Base-by-base conservation (phyloP, 108 stramenopile genomes). In the Chaetoceros tenuissimus region DNA sequence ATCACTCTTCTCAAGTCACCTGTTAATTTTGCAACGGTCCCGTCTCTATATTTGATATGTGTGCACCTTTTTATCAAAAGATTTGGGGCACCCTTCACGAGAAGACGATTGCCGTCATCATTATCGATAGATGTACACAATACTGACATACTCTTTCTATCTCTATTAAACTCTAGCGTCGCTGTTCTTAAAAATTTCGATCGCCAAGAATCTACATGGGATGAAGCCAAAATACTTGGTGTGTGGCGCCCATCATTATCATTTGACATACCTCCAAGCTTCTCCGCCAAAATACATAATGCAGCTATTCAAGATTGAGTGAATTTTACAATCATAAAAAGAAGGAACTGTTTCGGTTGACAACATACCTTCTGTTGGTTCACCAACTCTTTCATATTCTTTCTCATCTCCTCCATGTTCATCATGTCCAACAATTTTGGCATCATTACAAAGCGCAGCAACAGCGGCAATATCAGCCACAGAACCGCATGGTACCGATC, bases 31-130 rank as follows among this genome's bases (percentile, higher is more conserved):
- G 76, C 74, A 13, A 95, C 75, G 2, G 66, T 75, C 16, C 97
- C 98, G 71, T 94, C 87, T 23, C 81, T 71, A 24, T 69, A 62
- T 67, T 92, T 85, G 31, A 91, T 74, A 62, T 85, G 81, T 22
- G 93, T 84, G 62, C 98, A 99, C 31, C 96, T 79, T 62, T 86
- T 80, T 23, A 98, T 55, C 7, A 99, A 63, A 48, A 90, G 59
- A 67, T 97, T 95, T 8, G 97, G 94, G 23, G 98, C 98, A 31
- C 98, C 98, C 79, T 99, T 99, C 46, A 98, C 96, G 5, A 94
- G 60, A 16, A 99, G 74, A 3, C 89, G 79, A 69, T 94, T 96
- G 49, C 64, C 58, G 57, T 44, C 31, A 78, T 65, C 58, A 79
- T 52, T 28, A 3, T 50, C 46, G 13, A 55, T 64, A 68, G 62